A percentile compares a stretch with the other conserved stretches of the same genome.
Evolutionary conservation across 1,284 basidiomycete species (phyloP).

Genomic region (Cutaneotrichosporon cavernicola): DNA sequence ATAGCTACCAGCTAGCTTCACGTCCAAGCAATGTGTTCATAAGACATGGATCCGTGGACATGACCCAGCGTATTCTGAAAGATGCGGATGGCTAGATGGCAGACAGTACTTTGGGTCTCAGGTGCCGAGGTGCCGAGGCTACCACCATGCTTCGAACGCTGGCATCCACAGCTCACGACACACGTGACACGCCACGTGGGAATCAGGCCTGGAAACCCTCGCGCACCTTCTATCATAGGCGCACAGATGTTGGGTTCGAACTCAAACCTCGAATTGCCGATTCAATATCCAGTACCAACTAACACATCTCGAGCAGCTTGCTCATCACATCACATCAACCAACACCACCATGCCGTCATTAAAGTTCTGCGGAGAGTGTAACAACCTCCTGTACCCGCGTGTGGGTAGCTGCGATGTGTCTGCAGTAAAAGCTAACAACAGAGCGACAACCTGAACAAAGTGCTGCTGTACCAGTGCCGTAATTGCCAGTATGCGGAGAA

Average conservation of each 20-base stretch:
- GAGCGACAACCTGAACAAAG: slow-evolving; percentile 79
- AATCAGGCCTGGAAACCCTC: not conserved
- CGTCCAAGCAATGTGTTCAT: too few relatives aligned
- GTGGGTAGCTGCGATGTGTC: slow-evolving; percentile 39
- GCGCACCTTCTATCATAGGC: not conserved
- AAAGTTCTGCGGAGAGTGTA: slow-evolving; percentile 86
- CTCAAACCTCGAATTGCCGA: not conserved
- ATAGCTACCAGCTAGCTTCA: too few relatives aligned
- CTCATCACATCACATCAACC: not conserved
- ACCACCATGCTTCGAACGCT: not conserved
- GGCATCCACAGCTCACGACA: too few relatives aligned
- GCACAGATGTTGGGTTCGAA: not conserved
- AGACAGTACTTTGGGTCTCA: too few relatives aligned
- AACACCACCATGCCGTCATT: slow-evolving; percentile 55
- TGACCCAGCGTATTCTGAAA: too few relatives aligned
- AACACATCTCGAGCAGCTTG: not conserved
- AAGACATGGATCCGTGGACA: too few relatives aligned
- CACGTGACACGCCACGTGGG: not conserved
- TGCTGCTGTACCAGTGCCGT: slow-evolving; percentile 88
- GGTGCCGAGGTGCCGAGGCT: too few relatives aligned
- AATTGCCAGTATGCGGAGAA: slow-evolving; percentile 88
- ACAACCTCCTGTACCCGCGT: slow-evolving; percentile 86
- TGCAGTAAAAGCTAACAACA: slow-evolving; percentile 1
- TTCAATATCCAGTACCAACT: not conserved
- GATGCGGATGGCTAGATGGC: too few relatives aligned